Evolutionary conservation across 2,329 filamentous ascomycete species (phyloP).

Genomic region (Calonectria leucothoes): DNA sequence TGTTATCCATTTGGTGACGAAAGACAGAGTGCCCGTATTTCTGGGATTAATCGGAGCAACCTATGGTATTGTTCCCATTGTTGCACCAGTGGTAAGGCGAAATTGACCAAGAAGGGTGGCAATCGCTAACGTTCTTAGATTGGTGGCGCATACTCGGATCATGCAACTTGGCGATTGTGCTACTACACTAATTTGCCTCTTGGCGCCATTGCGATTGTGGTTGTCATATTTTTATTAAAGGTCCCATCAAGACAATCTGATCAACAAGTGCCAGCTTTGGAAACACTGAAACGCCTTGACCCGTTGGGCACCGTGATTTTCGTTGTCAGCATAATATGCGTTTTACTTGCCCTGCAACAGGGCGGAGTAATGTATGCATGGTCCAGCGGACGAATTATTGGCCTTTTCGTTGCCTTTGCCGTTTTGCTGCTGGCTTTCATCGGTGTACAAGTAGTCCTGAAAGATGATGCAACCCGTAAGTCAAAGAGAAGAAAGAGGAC

Average conservation of each 20-base stretch:
- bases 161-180: slow-evolving; percentile 34
- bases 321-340: background rate
- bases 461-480: slow-evolving; percentile 21
- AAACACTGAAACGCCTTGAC: background rate
- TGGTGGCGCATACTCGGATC: slow-evolving; percentile 48
- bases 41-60: slow-evolving; percentile 46
- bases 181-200: slow-evolving; percentile 38
- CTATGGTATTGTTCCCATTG: slow-evolving; percentile 45
- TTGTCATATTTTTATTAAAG: slow-evolving; percentile 47
- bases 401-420: slow-evolving; percentile 1
- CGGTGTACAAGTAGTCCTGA: slow-evolving; percentile 8
- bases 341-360: background rate
- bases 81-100: slow-evolving; percentile 40
- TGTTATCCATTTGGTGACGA: slow-evolving; percentile 53
- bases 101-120: background rate
- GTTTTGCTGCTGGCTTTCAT: slow-evolving; percentile 19
- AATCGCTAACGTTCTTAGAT: slow-evolving; percentile 19
- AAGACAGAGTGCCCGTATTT: slow-evolving; percentile 43
- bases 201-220: slow-evolving; percentile 42
- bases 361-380: background rate
- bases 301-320: background rate
- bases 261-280: background rate
- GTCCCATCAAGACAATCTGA: slow-evolving; percentile 42
- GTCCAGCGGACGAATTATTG: slow-evolving; percentile 16
- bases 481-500: background rate